Evolutionary conservation across 169 alveolate species (phyloP).

Genomic region (Plasmodium gonderi): DNA sequence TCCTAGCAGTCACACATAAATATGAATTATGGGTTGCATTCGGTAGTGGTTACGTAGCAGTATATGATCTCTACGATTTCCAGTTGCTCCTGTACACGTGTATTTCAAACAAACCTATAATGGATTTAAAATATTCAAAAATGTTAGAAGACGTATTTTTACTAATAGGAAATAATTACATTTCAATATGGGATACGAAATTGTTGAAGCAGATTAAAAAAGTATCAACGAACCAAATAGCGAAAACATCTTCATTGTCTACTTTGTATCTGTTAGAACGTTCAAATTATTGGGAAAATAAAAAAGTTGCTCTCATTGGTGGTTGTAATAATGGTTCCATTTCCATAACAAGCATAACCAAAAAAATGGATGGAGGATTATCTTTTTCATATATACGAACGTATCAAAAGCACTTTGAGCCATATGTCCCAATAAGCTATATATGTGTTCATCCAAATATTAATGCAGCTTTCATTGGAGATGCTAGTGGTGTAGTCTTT

Average conservation of each 20-base stretch:
- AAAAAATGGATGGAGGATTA: slow-evolving; percentile 61
- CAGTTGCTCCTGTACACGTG: slow-evolving; percentile 66
- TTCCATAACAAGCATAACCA: slow-evolving; percentile 47
- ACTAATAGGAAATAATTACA: slow-evolving; percentile 66
- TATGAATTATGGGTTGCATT: slow-evolving; percentile 73
- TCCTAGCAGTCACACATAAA: slow-evolving; percentile 71
- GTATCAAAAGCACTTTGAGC: slow-evolving; percentile 52
- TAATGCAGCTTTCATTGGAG: slow-evolving; percentile 71
- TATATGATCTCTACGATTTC: slow-evolving; percentile 63
- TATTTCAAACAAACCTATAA: slow-evolving; percentile 69
- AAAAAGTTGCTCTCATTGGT: slow-evolving; percentile 20
- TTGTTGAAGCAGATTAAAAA: slow-evolving; percentile 51
- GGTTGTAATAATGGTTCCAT: slow-evolving; percentile 75
- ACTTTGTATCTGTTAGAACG: slow-evolving; percentile 56
- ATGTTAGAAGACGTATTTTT: slow-evolving; percentile 57
- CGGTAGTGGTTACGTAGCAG: slow-evolving; percentile 75
- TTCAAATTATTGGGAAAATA: slow-evolving; percentile 38
- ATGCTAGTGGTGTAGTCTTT: slow-evolving; percentile 73
- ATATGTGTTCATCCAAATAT: slow-evolving; percentile 54
- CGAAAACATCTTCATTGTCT: slow-evolving; percentile 47
- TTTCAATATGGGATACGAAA: slow-evolving; percentile 73
- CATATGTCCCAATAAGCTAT: slow-evolving; percentile 56
- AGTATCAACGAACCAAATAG: slow-evolving; percentile 42
- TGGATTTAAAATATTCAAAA: slow-evolving; percentile 70
- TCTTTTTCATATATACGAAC: slow-evolving; percentile 47